Evolutionary conservation across 805 yeast species (phyloP), one percentile per base, ranked within the genome.

Genomic region (Cyberlindnera saturnus): DNA sequence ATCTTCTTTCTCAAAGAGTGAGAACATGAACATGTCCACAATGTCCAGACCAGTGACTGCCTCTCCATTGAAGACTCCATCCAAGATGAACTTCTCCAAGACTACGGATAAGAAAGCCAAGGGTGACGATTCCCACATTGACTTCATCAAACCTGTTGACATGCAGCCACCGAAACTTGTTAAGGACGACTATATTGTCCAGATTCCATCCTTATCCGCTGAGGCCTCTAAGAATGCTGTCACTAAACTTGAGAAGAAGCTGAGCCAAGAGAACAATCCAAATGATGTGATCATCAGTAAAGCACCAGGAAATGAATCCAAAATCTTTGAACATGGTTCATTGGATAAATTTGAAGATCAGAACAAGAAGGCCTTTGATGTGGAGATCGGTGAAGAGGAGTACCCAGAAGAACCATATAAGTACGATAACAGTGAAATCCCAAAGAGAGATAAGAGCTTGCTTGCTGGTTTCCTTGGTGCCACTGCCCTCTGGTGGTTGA

Each of bases 101-200:
- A 44, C 66, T 1, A 11, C 57, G 1, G 43, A 45, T 16, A 43
- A 32, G 3, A 34, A 43, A 6, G 77, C 79, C 31, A 79, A 79
- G 55, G 79, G 79, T 40, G 84, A 79, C 51, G 42, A 62, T 5
- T 77, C 83, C 8, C 73, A 77, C 33, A 79, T 79, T 48, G 86
- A 80, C 56, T 73, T 71, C 36, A 77, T 64, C 62, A 73, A 67
- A 51, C 60, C 61, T 4, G 56, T 57, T 31, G 61, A 61, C 42
- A 42, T 56, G 31, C 35, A 47, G 59, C 73, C 36, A 68, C 66
- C 53, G 60, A 73, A 30, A 65, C 71, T 40, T 59, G 74, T 57
- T 59, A 68, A 53, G 68, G 74, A 57, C 67, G 80, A 78, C 69
- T 74, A 62, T 39, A 56, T 58, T 9, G 64, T 70, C 46, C 52